Conservation (phyloP, 2,329 filamentous ascomycete genomes). For the Fusarium keratoplasticum region DNA sequence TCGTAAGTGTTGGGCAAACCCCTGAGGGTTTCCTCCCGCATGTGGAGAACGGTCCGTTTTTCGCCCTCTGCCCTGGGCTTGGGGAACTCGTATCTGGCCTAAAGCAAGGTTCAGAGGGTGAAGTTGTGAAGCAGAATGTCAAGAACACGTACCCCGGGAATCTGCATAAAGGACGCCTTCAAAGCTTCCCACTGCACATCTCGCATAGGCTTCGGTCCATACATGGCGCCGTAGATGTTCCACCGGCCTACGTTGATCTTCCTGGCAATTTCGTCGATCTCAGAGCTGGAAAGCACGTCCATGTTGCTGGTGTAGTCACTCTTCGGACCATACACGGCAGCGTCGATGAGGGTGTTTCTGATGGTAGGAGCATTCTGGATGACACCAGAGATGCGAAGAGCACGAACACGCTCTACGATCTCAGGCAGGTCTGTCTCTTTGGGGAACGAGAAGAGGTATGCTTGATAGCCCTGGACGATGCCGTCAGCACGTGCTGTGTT, state of each 20-base stretch:
- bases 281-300: background rate
- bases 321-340: slow-evolving; percentile 7
- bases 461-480: slow-evolving; percentile 10
- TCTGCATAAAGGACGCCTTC: background rate
- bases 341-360: slow-evolving; percentile 12
- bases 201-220: slow-evolving; percentile 6
- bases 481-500: too few relatives aligned
- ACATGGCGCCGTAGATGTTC: slow-evolving; percentile 11
- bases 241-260: slow-evolving; percentile 8
- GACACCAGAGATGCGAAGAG: slow-evolving; percentile 3
- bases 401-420: slow-evolving; percentile 8
- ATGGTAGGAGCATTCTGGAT: slow-evolving; percentile 17
- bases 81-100: background rate
- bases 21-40: background rate
- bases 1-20: slow-evolving; percentile 5
- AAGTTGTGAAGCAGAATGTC: background rate
- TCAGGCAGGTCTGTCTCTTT: slow-evolving; percentile 7
- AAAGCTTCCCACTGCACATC: background rate
- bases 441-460: slow-evolving; percentile 10
- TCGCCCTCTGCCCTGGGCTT: background rate
- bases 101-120: background rate
- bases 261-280: slow-evolving; percentile 13
- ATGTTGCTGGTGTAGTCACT: slow-evolving; percentile 1
- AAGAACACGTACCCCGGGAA: background rate
- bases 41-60: background rate